phyloP scores from a whole-genome alignment of 352 stramenopile genomes.

The Pythium phragmitis region DNA sequence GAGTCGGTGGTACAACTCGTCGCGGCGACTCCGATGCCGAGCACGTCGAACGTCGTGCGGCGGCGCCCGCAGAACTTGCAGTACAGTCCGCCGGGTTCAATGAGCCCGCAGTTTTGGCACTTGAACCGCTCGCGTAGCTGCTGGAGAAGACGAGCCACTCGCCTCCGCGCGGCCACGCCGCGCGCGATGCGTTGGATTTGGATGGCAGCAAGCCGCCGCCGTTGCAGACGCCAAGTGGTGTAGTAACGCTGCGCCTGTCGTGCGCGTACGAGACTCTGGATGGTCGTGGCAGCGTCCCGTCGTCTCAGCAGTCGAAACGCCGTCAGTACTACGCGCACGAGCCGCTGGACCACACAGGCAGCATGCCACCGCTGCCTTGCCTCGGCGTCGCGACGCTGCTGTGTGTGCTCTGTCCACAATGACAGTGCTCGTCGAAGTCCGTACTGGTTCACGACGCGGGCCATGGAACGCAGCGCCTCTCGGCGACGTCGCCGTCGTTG shows the following conservation, averaged over 20 bases:
- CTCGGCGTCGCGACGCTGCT: background rate
- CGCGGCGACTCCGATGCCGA: constrained; percentile 3
- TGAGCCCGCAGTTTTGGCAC: constrained; percentile 54
- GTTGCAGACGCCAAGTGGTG: background rate
- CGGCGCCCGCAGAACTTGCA: constrained; percentile 67
- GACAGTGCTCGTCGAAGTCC: background rate
- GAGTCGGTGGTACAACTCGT: constrained; percentile 11
- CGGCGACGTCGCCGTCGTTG: background rate
- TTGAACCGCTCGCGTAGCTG: constrained; percentile 49
- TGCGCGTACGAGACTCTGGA: constrained; percentile 26
- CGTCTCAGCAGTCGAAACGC: constrained; percentile 24
- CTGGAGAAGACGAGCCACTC: constrained; percentile 24
- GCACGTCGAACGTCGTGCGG: constrained; percentile 32
- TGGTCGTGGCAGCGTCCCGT: constrained; percentile 8
- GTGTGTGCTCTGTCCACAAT: background rate
- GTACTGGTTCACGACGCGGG: background rate
- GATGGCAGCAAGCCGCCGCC: constrained; percentile 17
- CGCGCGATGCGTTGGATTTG: constrained; percentile 32
- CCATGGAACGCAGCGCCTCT: background rate
- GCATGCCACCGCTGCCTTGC: background rate
- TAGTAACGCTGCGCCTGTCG: background rate
- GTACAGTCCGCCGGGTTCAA: constrained; percentile 58
- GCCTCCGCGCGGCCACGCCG: constrained; percentile 27
- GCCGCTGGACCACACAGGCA: constrained; percentile 23
- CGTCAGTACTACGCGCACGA: constrained; percentile 24